Evolutionary conservation across 176 grass and related monocot genomes (phyloP), one percentile per base, ranked within the genome.

Genomic region (Eleusine indica): DNA sequence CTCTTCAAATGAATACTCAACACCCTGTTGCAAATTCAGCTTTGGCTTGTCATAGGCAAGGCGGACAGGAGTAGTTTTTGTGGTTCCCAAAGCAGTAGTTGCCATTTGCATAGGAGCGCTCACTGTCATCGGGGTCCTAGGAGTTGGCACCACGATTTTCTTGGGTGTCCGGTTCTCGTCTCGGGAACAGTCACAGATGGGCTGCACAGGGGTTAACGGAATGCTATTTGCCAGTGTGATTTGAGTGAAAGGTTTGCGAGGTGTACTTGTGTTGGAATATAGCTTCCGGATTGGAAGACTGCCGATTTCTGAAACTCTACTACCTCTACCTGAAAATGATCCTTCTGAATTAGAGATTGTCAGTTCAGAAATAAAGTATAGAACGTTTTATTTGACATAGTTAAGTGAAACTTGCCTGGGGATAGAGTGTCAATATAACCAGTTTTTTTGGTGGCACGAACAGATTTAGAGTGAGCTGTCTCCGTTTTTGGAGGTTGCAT

Each of bases 1-100:
- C 84, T 94, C 94, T 78, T 94, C 94, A 15, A 85, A 90, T 9
- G 89, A 94, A 74, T 86, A 90, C 41, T 92, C 89, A 0, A 78
- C 29, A 57, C 77, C 83, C 44, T 83, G 47, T 46, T 29, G 56
- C 38, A 37, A 75, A 75, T 54, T 77, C 29, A 64, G 74, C 70
- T 76, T 76, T 3, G 75, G 58, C 47, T 82, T 79, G 47, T 89
- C 86, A 29, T 67, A 74, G 29, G 29, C n/a, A 32, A 88, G 81
- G 75, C 72, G 58, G 39, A 64, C 43, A 68, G 80, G 37, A 69
- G n/a, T 69, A 71, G 71, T 62, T 64, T 83, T 80, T 28, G 46
- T 29, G 8, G 85, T 3, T 9, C 66, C 54, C 43, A 57, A 9
- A 61, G 41, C 61, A 35, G 65, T 81, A 40, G 7, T 66, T 39